Evolutionary conservation across 1,139 yeast genomes (phyloP).

Genomic region (Chernovozyma aurita): DNA sequence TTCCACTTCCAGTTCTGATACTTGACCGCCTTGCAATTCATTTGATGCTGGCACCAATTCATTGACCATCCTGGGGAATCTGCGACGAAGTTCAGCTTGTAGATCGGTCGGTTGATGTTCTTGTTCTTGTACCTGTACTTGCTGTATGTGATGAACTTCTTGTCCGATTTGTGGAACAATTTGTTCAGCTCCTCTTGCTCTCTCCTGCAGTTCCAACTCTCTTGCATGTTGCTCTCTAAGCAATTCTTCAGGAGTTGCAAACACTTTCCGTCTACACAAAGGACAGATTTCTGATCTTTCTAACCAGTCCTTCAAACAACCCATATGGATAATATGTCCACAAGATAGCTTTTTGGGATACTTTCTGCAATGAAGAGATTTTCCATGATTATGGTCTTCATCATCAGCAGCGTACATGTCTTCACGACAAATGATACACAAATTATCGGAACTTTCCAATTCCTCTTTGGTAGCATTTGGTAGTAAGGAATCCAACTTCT

Average conservation of each 20-base stretch:
- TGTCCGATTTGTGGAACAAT: constrained; percentile 4
- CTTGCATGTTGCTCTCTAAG: constrained; percentile 6
- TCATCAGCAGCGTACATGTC: constrained; percentile 55
- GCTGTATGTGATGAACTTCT: background rate
- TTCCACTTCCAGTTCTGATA: too few species aligned
- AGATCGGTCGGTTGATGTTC: constrained; percentile 1
- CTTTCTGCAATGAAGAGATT: constrained; percentile 31
- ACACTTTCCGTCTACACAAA: constrained; percentile 77
- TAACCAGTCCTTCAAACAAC: constrained; percentile 90
- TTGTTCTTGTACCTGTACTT: constrained; percentile 4
- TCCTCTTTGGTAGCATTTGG: constrained; percentile 60
- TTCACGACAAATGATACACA: constrained; percentile 83
- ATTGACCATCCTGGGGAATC: background rate
- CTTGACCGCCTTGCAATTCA: too few species aligned
- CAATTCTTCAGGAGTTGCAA: constrained; percentile 12
- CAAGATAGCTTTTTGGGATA: constrained; percentile 76
- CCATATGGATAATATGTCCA: constrained; percentile 84
- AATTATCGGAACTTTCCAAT: constrained; percentile 51
- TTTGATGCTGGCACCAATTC: background rate
- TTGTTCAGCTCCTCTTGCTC: constrained; percentile 3
- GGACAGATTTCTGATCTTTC: constrained; percentile 92
- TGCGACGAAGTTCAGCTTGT: background rate
- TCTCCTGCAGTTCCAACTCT: constrained; percentile 3
- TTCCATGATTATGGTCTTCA: constrained; percentile 21
- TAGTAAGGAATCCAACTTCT: constrained; percentile 61